These are phyloP conservation scores for Nemania diffusa DNA, from an alignment of 2,329 filamentous ascomycete genomes.

Conservation along the genomic window DNA sequence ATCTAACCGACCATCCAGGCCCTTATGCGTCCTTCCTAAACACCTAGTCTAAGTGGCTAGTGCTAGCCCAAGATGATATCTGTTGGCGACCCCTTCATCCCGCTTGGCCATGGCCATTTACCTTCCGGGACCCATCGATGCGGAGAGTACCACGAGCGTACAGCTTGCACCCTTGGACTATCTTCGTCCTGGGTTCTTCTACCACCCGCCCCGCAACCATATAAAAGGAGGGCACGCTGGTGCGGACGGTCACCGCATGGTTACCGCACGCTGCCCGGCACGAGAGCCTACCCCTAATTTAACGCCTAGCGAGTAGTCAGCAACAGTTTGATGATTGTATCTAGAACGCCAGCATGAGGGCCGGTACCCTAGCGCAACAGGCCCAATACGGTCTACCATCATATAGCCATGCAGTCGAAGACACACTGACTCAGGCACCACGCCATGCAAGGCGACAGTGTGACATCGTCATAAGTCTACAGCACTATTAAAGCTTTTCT, in stretches of 20 bases:
- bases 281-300: conserved; percentile 20
- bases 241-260: conserved; percentile 28
- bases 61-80: conserved; percentile 12
- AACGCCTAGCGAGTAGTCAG: conserved; percentile 18
- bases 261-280: conserved; percentile 29
- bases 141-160: conserved; percentile 8
- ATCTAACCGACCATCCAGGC: conserved; percentile 20
- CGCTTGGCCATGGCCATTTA: conserved; percentile 34
- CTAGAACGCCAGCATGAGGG: conserved; percentile 19
- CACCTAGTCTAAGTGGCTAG: conserved; percentile 5
- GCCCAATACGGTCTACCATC: conserved; percentile 1
- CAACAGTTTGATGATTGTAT: conserved; percentile 16
- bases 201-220: conserved; percentile 22
- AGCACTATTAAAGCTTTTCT: conserved; percentile 18
- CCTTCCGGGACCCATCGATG: conserved; percentile 36
- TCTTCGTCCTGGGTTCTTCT: conserved; percentile 17
- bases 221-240: conserved; percentile 37
- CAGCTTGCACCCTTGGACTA: conserved; percentile 28
- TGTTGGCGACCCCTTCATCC: conserved; percentile 28
- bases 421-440: conserved; percentile 14
- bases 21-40: conserved; percentile 5
- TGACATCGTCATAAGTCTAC: neutral
- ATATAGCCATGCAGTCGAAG: conserved; percentile 5
- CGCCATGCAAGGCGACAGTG: neutral
- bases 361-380: conserved; percentile 14